Base-by-base conservation (phyloP, 2,329 filamentous ascomycete genomes). In the Cladophialophora carrionii region DNA sequence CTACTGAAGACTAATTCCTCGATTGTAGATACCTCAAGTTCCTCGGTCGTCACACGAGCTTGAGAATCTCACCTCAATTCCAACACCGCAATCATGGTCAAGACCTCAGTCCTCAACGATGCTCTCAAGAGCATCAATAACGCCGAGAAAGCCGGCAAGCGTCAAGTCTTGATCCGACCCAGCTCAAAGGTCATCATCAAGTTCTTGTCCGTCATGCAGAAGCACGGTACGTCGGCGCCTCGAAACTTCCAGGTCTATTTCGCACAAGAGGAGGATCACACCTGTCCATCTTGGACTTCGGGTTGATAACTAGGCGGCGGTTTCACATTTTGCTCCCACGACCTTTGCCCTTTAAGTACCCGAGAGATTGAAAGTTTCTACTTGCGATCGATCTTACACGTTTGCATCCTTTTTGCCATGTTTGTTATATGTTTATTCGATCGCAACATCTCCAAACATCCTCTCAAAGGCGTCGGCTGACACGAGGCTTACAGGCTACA, bases 271-370 rank as follows among this genome's bases (percentile, higher is more conserved):
- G 54, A 57, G 67, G 64, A 63, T 41, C 41, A 63, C 54, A 52
- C 20, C 29, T 74, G 8, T 17, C 32, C 12, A 43, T 43, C 14
- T 43, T n/a, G 76, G 29, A 62, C 64, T 26, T 88, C 95, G 95
- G 94, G 93, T 90, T 90, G 97, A 98, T 98, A 98, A 98, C 95
- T 99, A 96, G 94, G 91, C 90, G 89, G 92, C 87, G 88, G 89
- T 94, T 89, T 89, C 87, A 87, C 86, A 80, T 74, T 52, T 60
- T 80, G 72, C 74, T 52, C 81, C 85, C 82, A 97, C 92, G 91
- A 90, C 88, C 86, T 89, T 88, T 92, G 94, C 92, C 93, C 92
- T 99, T 98, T 99, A 98, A 98, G 88, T 96, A 88, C 88, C 92
- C 94, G 95, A 96, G 90, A 99, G 83, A 99, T 95, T 80, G 83